phyloP scores from a whole-genome alignment of 768 basidiomycete genomes.

The Antrodiella citrinella region DNA sequence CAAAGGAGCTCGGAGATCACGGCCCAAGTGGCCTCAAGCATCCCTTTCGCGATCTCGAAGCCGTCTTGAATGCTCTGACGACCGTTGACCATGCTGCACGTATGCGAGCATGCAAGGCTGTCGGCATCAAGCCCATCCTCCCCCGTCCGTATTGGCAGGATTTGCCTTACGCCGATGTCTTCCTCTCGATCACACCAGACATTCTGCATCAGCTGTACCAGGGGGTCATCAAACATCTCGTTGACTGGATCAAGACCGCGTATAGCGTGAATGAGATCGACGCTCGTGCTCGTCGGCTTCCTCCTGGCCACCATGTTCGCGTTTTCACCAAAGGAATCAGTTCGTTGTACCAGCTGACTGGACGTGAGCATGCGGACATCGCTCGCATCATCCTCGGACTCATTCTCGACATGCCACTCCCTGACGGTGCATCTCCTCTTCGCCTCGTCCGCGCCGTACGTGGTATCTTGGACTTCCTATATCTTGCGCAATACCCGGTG shows the following conservation, averaged over 20 bases:
- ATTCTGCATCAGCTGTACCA: constrained; percentile 40
- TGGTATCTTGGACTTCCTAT: constrained; percentile 31
- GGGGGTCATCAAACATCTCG: constrained; percentile 36
- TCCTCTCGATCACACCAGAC: constrained; percentile 27
- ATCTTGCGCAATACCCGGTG: constrained; percentile 27
- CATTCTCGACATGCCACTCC: constrained; percentile 9
- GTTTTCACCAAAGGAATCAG: constrained; percentile 17
- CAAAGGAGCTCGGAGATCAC: constrained; percentile 3
- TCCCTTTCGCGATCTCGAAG: not conserved
- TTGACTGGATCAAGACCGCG: constrained; percentile 25
- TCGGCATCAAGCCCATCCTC: constrained; percentile 14
- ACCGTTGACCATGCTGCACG: too few species aligned
- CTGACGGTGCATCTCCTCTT: constrained; percentile 1
- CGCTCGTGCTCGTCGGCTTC: constrained; percentile 7
- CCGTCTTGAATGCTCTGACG: too few species aligned
- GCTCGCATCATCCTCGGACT: constrained; percentile 14
- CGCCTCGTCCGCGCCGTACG: constrained; percentile 10
- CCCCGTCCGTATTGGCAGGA: constrained; percentile 25
- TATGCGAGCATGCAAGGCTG: constrained; percentile 8
- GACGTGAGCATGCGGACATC: constrained; percentile 25
- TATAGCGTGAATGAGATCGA: constrained; percentile 14
- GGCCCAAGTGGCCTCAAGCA: not conserved
- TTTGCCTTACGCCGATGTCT: constrained; percentile 32
- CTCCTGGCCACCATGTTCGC: constrained; percentile 6
- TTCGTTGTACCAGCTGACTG: constrained; percentile 33